A percentile compares a stretch with the other conserved stretches of the same genome.
Conservation (phyloP, 2,329 filamentous ascomycete genomes). For the Sclerotinia nivalis region DNA sequence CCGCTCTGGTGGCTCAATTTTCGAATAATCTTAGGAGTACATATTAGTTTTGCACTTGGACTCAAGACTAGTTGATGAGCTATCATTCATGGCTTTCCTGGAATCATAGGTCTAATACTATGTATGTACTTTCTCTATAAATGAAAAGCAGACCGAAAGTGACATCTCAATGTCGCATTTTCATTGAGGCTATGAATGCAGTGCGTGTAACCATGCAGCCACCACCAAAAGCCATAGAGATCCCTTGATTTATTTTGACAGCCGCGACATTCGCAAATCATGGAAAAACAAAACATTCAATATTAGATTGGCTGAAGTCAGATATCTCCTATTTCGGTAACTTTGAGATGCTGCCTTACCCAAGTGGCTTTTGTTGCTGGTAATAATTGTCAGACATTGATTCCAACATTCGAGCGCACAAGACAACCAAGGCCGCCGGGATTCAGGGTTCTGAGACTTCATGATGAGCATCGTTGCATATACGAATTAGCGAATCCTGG, state of each 20-base stretch:
- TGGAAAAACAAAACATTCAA: neutral
- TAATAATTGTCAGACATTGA: neutral
- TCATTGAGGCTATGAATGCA: neutral
- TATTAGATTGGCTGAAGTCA: neutral
- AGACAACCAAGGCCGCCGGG: neutral
- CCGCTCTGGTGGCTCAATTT: neutral
- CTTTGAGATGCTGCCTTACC: neutral
- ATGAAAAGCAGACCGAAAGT: too few relatives aligned
- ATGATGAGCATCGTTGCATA: neutral
- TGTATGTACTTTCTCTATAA: too few relatives aligned
- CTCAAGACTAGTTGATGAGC: too few relatives aligned
- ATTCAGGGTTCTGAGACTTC: neutral
- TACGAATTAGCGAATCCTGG: too few relatives aligned
- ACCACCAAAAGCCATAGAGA: neutral
- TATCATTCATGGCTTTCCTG: too few relatives aligned
- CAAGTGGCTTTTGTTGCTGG: slow-evolving; percentile 9
- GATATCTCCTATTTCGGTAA: neutral
- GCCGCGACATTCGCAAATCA: neutral
- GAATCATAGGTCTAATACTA: too few relatives aligned
- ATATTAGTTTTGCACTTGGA: too few relatives aligned
- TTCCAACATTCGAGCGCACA: neutral
- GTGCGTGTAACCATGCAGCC: neutral
- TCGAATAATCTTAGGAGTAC: too few relatives aligned
- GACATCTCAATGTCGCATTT: too few relatives aligned
- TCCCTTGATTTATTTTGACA: neutral